Evolutionary conservation across 2,329 filamentous ascomycete genomes (phyloP), one percentile per base, ranked within the genome.

Genomic region (Zalaria sp.): DNA sequence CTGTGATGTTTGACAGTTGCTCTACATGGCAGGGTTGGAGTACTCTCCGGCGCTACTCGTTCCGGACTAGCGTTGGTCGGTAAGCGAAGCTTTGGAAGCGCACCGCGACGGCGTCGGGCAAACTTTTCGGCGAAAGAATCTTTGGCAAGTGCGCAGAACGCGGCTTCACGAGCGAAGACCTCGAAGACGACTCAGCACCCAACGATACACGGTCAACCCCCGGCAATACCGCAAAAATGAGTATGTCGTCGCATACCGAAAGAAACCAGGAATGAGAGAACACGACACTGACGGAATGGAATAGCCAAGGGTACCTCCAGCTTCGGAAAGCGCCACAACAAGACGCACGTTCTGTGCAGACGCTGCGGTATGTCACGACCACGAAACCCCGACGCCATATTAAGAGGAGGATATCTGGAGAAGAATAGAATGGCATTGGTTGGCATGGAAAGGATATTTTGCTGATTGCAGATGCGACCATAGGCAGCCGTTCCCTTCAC

Each of bases 311-410:
- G 77, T 75, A 80, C 76, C 61, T 77, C 73, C 63, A 77, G 73
- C 67, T 80, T 80, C 65, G 76, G 76, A 63, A 80, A 80, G 71
- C 81, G 86, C 79, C 86, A 93, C 78, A 93, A 89, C 80, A 93
- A 93, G 81, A 86, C 87, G 76, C 88, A 95, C 81, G 87, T 82
- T 68, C 75, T 95, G 71, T 95, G 88, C 84, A 83, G 88, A 79
- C 88, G 88, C 74, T 95, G 87, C 79, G 88, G 86, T 91, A 72
- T 78, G 83, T 86, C 50, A 51, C 41, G 47, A 37, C 41, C 42
- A 36, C 43, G 43, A 38, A 42, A 50, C 41, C 34, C 27, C 27
- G 31, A 38, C 39, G 41, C 40, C 25, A 43, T 29, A 35, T 38
- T 38, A 37, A 42, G 29, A 39, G 44, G 35, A 38, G 43, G 29